phyloP scores from a whole-genome alignment of 208 protist species.

The Perkinsela sp. region DNA sequence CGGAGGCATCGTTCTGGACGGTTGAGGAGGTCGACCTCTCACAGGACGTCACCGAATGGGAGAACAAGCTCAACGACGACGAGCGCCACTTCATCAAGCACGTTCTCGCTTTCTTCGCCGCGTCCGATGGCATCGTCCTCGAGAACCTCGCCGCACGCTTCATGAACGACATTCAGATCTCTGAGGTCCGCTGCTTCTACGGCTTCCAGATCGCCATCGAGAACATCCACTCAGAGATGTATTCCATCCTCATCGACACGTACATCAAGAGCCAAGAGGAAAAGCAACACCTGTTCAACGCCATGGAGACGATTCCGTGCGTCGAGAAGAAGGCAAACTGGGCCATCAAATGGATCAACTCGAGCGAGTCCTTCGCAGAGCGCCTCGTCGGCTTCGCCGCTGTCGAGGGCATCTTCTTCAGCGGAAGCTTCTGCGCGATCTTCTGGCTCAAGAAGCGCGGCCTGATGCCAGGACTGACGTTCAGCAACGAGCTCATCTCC shows the following conservation, averaged over 20 bases:
- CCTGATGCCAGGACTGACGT: constrained; percentile 92
- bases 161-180: constrained; percentile 87
- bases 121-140: constrained; percentile 90
- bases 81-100: constrained; percentile 93
- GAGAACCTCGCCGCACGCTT: constrained; percentile 89
- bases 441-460: constrained; percentile 98
- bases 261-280: constrained; percentile 79
- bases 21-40: constrained; percentile 91
- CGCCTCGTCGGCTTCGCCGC: constrained; percentile 89
- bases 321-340: constrained; percentile 93
- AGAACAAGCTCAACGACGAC: constrained; percentile 57
- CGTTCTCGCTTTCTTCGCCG: constrained; percentile 95
- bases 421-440: constrained; percentile 88
- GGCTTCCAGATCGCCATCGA: constrained; percentile 96
- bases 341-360: constrained; percentile 70
- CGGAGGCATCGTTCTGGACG: constrained; percentile 87
- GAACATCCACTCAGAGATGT: constrained; percentile 91
- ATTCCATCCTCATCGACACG: constrained; percentile 71
- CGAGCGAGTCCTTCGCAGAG: constrained; percentile 58
- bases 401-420: constrained; percentile 98
- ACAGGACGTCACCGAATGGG: constrained; percentile 79
- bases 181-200: constrained; percentile 91
- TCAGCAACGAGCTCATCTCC: constrained; percentile 94
- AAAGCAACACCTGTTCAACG: constrained; percentile 75
- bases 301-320: constrained; percentile 81